Evolutionary conservation across 2,329 filamentous ascomycete species (phyloP).

Genomic region (Fusarium sp.): DNA sequence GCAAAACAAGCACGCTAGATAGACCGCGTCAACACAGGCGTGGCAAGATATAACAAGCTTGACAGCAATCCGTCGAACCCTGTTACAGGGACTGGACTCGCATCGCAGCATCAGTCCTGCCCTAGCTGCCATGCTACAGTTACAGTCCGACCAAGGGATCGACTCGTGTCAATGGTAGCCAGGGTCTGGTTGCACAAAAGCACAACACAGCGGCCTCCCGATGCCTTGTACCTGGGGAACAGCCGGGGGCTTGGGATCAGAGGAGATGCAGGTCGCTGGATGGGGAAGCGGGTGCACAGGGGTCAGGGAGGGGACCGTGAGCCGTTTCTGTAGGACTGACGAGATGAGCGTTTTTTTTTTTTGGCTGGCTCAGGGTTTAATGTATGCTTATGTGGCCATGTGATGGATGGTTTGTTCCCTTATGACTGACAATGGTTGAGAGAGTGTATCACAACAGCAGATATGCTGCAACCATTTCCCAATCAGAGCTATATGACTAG

Average conservation of each 20-base stretch:
- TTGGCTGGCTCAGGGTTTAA: slow-evolving; percentile 19
- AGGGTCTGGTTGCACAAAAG: slow-evolving; percentile 16
- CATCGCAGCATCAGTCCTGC: slow-evolving; percentile 12
- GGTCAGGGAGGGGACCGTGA: slow-evolving; percentile 34
- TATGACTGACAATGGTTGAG: slow-evolving; percentile 9
- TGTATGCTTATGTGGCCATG: slow-evolving; percentile 17
- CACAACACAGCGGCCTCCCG: slow-evolving; percentile 31
- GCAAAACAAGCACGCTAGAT: neutral
- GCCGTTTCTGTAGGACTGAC: slow-evolving; percentile 34
- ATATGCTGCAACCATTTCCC: neutral
- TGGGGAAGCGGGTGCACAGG: slow-evolving; percentile 45
- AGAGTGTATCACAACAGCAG: slow-evolving; percentile 3
- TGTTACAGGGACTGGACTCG: slow-evolving; percentile 10
- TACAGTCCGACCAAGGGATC: slow-evolving; percentile 14
- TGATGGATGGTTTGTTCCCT: slow-evolving; percentile 5
- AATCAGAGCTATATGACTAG: slow-evolving; percentile 2
- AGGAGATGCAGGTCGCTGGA: slow-evolving; percentile 49
- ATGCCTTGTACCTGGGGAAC: slow-evolving; percentile 41
- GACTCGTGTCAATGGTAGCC: slow-evolving; percentile 3
- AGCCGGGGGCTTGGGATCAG: slow-evolving; percentile 25
- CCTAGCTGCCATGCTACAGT: neutral
- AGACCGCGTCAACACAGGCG: slow-evolving; percentile 11
- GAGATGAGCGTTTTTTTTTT: slow-evolving; percentile 20
- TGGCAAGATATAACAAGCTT: slow-evolving; percentile 32
- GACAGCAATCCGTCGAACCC: slow-evolving; percentile 3